Base-by-base conservation (phyloP, 805 yeast genomes). In the Kurtzmaniella cleridarum region DNA sequence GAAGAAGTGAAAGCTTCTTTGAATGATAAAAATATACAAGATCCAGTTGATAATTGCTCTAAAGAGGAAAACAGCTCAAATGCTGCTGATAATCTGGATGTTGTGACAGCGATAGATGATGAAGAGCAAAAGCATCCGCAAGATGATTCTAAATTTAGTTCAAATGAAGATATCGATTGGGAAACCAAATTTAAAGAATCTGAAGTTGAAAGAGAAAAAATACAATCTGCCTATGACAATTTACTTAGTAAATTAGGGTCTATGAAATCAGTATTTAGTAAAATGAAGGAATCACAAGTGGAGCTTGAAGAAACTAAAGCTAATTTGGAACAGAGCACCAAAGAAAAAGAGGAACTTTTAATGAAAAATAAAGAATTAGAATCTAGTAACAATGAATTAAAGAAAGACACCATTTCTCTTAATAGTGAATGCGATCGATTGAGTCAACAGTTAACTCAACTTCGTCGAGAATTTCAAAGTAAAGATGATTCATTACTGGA, bases 211-310 rank as follows among this genome's bases (percentile, higher is more conserved):
- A 70, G 82, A 40, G 81, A 75, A 35, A 71, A 73, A 24, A 68
- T 75, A 23, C 78, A 81, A 47, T 64, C 69, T 1, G 78, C 79
- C 45, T 82, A 84, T 51, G 81, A 82, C 43, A 66, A 74, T 3
- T 59, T 85, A 26, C 57, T 85, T 42, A 76, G 76, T 45, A 72
- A 82, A 54, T 56, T 85, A 13, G 75, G 87, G 1, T 75, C 85
- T 2, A 84, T 84, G 91, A 84, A 83, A 47, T 64, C 81, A 1
- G 73, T 84, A 2, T 84, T 84, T 57, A 61, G 59, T 38, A 84
- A 84, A 46, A 82, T 84, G 86, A 81, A 84, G 52, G 82, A 76
- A 41, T 66, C 87, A 0, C 82, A 84, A 51, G 61, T 57, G 2
- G 85, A 83, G 47, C 62, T 85, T 14, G 86, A 75, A 31, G 64